These are phyloP conservation scores for Termitomyces sp. DNA, from an alignment of 768 basidiomycete genomes.

Conservation along the genomic window DNA sequence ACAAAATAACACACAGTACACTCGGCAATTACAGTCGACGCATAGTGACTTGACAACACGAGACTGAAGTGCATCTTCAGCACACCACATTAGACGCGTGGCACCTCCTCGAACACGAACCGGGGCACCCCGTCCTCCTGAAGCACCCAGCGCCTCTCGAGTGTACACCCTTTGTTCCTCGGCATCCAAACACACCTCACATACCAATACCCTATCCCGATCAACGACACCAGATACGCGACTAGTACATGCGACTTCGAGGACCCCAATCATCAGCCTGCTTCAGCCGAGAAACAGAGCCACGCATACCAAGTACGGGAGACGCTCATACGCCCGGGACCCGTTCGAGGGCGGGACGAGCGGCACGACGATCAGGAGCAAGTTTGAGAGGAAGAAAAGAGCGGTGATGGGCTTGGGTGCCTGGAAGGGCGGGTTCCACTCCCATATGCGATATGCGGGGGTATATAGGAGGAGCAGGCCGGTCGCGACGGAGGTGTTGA, in stretches of 20 bases:
- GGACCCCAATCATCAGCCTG: slow-evolving; percentile 8
- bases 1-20: too few relatives aligned
- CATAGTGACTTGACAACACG: too few relatives aligned
- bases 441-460: slow-evolving; percentile 29
- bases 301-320: slow-evolving; percentile 64
- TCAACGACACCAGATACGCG: slow-evolving; percentile 37
- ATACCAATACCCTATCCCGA: slow-evolving; percentile 56
- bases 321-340: slow-evolving; percentile 42
- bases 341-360: slow-evolving; percentile 55
- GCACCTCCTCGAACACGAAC: slow-evolving; percentile 30
- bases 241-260: slow-evolving; percentile 44
- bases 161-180: slow-evolving; percentile 36
- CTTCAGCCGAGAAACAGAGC: slow-evolving; percentile 19
- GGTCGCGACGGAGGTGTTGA: slow-evolving; percentile 54
- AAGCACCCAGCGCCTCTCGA: slow-evolving; percentile 39
- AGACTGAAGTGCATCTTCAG: too few relatives aligned
- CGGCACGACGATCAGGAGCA: slow-evolving; percentile 58
- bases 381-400: slow-evolving; percentile 59
- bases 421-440: slow-evolving; percentile 64
- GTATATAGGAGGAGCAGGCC: slow-evolving; percentile 62
- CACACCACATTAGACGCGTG: background rate
- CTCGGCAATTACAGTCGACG: too few relatives aligned
- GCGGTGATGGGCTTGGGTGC: slow-evolving; percentile 42
- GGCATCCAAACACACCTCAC: slow-evolving; percentile 47
- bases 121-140: slow-evolving; percentile 58